phyloP scores from a whole-genome alignment of 805 yeast genomes.

The Candida orba region DNA sequence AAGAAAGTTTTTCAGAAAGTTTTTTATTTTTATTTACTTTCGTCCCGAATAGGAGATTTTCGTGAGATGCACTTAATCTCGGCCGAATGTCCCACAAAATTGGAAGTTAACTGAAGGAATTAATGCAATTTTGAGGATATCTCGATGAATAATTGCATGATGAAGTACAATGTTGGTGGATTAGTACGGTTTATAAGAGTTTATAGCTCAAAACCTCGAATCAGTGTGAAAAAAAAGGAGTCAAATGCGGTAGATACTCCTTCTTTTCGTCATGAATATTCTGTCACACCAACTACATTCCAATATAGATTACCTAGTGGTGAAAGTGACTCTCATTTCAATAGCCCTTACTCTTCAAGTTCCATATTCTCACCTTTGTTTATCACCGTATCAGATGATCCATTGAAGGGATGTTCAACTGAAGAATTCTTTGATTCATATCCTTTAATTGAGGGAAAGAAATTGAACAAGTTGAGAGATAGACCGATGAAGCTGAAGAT shows the following conservation, averaged over 20 bases:
- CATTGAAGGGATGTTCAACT: slow-evolving; percentile 12
- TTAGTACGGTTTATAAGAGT: neutral
- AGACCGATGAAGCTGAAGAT: slow-evolving; percentile 61
- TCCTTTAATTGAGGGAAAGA: slow-evolving; percentile 12
- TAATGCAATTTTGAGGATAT: neutral
- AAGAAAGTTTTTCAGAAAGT: neutral
- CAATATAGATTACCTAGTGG: slow-evolving; percentile 15
- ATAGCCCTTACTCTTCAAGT: slow-evolving; percentile 9
- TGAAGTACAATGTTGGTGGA: neutral
- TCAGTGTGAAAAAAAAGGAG: neutral
- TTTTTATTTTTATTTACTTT: neutral
- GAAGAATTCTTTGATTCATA: slow-evolving; percentile 16
- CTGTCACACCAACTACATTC: slow-evolving; percentile 17
- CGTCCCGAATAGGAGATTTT: neutral
- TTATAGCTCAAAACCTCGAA: neutral
- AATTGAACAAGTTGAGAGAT: slow-evolving; percentile 23
- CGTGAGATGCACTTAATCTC: neutral
- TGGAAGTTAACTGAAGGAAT: neutral
- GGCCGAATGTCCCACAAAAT: neutral
- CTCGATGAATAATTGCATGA: neutral
- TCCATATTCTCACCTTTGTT: slow-evolving; percentile 15
- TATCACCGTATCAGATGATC: slow-evolving; percentile 11
- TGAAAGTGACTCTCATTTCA: slow-evolving; percentile 3
- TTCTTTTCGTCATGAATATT: slow-evolving; percentile 15
- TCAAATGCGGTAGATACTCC: neutral